These are phyloP conservation scores for Talaromyces trachyspermus DNA, from an alignment of 495 filamentous ascomycete genomes.

Conservation along the genomic window DNA sequence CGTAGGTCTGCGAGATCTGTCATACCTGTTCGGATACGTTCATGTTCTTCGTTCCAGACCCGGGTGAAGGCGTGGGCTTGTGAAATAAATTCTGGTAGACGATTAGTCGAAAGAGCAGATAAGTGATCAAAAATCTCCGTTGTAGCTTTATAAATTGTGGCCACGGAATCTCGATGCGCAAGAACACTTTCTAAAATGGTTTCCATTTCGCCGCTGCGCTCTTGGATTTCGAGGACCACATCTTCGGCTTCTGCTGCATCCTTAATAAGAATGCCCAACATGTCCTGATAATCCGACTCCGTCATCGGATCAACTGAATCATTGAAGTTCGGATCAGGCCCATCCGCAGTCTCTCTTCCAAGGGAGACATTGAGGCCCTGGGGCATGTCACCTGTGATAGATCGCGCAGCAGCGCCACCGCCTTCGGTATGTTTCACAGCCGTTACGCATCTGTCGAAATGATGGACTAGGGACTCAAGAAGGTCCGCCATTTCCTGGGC, in stretches of 20 bases:
- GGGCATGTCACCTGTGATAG: constrained; percentile 52
- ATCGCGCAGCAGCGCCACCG: constrained; percentile 61
- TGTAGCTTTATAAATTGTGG: constrained; percentile 44
- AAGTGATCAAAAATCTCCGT: constrained; percentile 57
- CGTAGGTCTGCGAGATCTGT: constrained; percentile 65
- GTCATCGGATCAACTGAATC: constrained; percentile 61
- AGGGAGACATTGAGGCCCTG: constrained; percentile 41
- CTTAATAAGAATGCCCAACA: constrained; percentile 73
- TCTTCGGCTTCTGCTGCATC: constrained; percentile 86
- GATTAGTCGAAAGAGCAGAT: constrained; percentile 53
- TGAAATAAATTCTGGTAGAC: constrained; percentile 59
- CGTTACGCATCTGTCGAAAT: constrained; percentile 91
- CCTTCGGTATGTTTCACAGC: constrained; percentile 92
- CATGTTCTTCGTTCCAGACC: constrained; percentile 69
- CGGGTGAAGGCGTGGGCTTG: constrained; percentile 63
- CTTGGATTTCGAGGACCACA: constrained; percentile 76
- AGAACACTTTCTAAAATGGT: constrained; percentile 45
- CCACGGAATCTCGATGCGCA: constrained; percentile 40
- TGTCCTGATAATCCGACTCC: constrained; percentile 68
- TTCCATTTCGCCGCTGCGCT: constrained; percentile 72
- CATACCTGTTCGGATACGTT: constrained; percentile 57
- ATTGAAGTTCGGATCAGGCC: constrained; percentile 44
- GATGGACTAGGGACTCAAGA: constrained; percentile 74
- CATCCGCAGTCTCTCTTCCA: constrained; percentile 52
- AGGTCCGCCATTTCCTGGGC: constrained; percentile 78